A percentile compares a stretch with the other conserved stretches of the same genome.
These are phyloP conservation scores for Leccinum ochraceum DNA, from an alignment of 768 basidiomycete species.

Conservation along the genomic window DNA sequence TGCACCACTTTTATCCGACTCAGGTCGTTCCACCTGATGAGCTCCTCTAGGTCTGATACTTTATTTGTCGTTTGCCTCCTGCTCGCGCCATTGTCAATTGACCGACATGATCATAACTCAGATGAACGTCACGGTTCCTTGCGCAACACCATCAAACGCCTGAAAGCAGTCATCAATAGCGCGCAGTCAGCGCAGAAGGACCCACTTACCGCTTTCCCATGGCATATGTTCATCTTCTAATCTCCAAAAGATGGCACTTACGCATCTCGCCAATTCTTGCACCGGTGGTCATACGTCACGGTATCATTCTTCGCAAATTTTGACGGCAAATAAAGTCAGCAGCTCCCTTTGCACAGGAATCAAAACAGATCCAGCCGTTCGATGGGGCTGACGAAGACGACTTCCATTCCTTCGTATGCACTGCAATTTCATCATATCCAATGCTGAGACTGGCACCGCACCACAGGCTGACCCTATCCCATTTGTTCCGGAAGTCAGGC, in stretches of 20 bases:
- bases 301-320: not conserved
- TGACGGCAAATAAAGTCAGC: not conserved
- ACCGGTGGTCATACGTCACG: conserved; percentile 3
- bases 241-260: conserved; percentile 3
- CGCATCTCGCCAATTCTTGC: not conserved
- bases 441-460: conserved; percentile 5
- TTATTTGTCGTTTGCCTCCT: not conserved
- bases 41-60: too few relatives aligned
- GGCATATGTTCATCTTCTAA: conserved; percentile 3
- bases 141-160: not conserved
- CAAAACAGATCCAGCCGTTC: not conserved
- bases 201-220: not conserved
- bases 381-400: conserved; percentile 3
- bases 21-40: not conserved
- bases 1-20: conserved; percentile 10
- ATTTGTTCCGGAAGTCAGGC: not conserved
- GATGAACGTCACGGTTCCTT: not conserved
- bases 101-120: not conserved
- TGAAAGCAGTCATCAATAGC: not conserved
- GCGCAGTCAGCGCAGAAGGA: not conserved
- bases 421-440: conserved; percentile 10
- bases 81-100: not conserved
- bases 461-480: not conserved
- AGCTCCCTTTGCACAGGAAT: conserved; percentile 7
- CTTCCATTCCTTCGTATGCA: conserved; percentile 23